Conservation (phyloP, 2,329 filamentous ascomycete species). For the Diaporthe australafricana region DNA sequence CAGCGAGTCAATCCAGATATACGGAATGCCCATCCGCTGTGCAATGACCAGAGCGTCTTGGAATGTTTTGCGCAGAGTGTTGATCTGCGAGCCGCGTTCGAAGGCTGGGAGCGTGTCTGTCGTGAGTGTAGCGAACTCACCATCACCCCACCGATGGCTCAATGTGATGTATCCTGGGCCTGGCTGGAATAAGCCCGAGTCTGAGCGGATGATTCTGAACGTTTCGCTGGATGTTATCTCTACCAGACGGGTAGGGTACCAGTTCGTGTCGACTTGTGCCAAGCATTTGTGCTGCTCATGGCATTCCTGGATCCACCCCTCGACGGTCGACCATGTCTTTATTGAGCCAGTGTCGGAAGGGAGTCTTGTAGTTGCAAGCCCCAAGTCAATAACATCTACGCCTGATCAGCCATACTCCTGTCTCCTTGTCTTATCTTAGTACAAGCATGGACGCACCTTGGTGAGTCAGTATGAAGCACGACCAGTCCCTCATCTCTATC, state of each 20-base stretch:
- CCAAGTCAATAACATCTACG: background rate
- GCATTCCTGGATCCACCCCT: background rate
- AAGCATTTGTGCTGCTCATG: background rate
- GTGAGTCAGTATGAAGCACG: background rate
- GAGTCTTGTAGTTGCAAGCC: background rate
- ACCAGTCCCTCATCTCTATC: no score
- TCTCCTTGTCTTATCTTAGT: no score
- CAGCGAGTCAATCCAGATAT: slow-evolving; percentile 8
- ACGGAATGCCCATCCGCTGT: background rate
- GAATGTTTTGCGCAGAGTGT: background rate
- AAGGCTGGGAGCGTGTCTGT: background rate
- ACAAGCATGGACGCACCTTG: no score
- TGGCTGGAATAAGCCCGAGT: background rate
- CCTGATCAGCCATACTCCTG: background rate
- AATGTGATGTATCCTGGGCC: background rate
- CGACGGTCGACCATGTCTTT: background rate
- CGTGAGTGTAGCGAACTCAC: background rate
- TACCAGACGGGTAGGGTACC: background rate
- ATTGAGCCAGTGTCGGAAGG: background rate
- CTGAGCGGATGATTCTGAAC: background rate
- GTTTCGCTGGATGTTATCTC: background rate
- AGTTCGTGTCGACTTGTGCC: background rate
- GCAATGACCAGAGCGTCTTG: background rate
- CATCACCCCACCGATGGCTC: background rate
- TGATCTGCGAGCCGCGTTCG: background rate